Conservation (phyloP, 495 filamentous ascomycete genomes). For the Penicillium coffeae region DNA sequence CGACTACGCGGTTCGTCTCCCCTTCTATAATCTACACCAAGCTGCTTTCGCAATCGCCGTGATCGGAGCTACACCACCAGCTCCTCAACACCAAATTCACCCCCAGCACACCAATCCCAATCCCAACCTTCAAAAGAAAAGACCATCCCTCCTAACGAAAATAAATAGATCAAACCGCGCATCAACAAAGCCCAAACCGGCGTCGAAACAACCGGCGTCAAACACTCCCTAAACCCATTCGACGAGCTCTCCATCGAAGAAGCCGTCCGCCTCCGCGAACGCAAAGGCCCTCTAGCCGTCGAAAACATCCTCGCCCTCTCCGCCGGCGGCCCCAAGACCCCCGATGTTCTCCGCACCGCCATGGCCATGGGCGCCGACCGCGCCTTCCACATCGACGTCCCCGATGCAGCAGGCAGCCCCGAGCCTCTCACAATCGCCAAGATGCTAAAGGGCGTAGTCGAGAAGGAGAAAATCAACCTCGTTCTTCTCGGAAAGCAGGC, state of each 20-base stretch:
- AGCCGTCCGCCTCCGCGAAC: slow-evolving; percentile 87
- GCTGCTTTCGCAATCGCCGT: no score
- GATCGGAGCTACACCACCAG: slow-evolving; percentile 9
- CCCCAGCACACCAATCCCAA: background rate
- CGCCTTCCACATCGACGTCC: slow-evolving; percentile 75
- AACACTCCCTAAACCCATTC: slow-evolving; percentile 98
- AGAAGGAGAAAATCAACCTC: slow-evolving; percentile 80
- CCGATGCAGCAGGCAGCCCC: slow-evolving; percentile 53
- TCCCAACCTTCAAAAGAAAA: background rate
- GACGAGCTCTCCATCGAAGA: slow-evolving; percentile 98
- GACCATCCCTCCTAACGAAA: background rate
- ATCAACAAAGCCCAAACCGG: slow-evolving; percentile 95
- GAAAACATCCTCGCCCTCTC: slow-evolving; percentile 86
- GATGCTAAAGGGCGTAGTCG: slow-evolving; percentile 71
- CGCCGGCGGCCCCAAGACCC: slow-evolving; percentile 80
- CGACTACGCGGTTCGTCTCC: slow-evolving; percentile 84
- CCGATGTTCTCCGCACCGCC: slow-evolving; percentile 85
- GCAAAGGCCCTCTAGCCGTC: slow-evolving; percentile 57
- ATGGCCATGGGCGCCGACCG: slow-evolving; percentile 99
- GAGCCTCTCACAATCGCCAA: slow-evolving; percentile 92
- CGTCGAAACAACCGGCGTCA: slow-evolving; percentile 86
- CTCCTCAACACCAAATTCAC: background rate
- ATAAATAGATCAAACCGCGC: slow-evolving; percentile 82
- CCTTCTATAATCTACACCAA: slow-evolving; percentile 4
- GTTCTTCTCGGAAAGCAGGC: slow-evolving; percentile 95